Base-by-base conservation (phyloP, 2,329 filamentous ascomycete genomes). In the Colletotrichum karsti region DNA sequence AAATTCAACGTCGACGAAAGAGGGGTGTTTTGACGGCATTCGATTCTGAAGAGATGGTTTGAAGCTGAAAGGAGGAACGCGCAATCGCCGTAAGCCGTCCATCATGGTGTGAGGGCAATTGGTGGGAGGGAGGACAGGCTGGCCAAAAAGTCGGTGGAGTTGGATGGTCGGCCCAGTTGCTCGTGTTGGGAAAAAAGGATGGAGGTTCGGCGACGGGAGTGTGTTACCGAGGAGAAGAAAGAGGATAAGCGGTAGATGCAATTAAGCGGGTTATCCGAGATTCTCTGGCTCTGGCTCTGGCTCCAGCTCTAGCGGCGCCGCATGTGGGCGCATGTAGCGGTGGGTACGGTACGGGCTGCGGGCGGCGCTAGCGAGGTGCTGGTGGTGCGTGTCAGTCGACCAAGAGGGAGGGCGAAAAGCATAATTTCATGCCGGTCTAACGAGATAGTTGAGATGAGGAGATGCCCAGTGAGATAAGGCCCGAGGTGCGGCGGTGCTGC, bases 61-160 rank as follows among this genome's bases (percentile, higher is more conserved):
- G 4, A 63, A 28, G 26, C 20, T 4, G 30, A 3, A 15, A 28
- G 37, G 35, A 20, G 26, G 10, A 9, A 20, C 6, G 39, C n/a
- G 28, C n/a, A 26, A 28, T 15, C 7, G 46, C 7, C 24, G 46
- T 12, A 5, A 42, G 42, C 10, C 33, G 10, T 26, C 1, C 5
- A 39, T 48, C 30, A 22, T 30, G 46, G 61, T 64, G 53, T 53
- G 37, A 65, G 30, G 12, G 13, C 18, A 6, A 20, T 41, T 42
- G 26, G 57, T 67, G 64, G 64, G 39, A 26, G 42, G 53, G 51
- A 59, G 60, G 54, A 41, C 46, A 55, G 39, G 60, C 48, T 68
- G 60, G 65, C 33, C 24, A 18, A 67, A 65, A 51, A 51, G 62
- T 55, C 63, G 66, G 66, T 69, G 66, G 66, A 69, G 62, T 53